Conservation (phyloP, 1,284 basidiomycete genomes). For the Xanthoconium separans region DNA sequence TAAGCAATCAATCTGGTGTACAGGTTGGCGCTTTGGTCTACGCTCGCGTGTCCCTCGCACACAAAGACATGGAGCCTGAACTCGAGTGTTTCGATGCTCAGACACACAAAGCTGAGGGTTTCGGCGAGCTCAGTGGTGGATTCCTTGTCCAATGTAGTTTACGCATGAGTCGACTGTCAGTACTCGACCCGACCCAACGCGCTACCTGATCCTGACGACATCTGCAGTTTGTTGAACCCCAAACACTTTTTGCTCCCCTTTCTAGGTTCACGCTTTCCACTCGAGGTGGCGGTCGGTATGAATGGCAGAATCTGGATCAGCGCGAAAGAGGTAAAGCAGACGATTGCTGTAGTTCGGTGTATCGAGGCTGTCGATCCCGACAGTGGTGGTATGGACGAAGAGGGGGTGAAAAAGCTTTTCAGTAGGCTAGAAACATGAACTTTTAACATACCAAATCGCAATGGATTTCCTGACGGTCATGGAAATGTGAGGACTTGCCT, state of each 20-base stretch:
- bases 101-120: conserved; percentile 79
- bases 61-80: conserved; percentile 89
- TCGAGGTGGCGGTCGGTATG: conserved; percentile 77
- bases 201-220: conserved; percentile 12
- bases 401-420: conserved; percentile 51
- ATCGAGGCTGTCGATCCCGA: conserved; percentile 75
- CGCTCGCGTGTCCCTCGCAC: conserved; percentile 80
- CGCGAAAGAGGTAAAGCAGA: conserved; percentile 64
- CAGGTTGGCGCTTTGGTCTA: conserved; percentile 82
- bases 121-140: conserved; percentile 80
- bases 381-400: conserved; percentile 54
- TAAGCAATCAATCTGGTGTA: background rate
- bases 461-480: background rate
- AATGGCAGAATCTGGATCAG: conserved; percentile 84
- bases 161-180: conserved; percentile 72
- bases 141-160: conserved; percentile 75
- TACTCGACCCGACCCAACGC: conserved; percentile 30
- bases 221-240: conserved; percentile 65
- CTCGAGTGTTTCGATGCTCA: conserved; percentile 86
- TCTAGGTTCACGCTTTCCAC: conserved; percentile 69
- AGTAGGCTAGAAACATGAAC: conserved; percentile 52
- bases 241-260: conserved; percentile 73
- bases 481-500: conserved; percentile 7
- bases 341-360: conserved; percentile 65
- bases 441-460: background rate